Evolutionary conservation across 1,139 yeast genomes (phyloP).

Genomic region (Debaryomyces fabryi): DNA sequence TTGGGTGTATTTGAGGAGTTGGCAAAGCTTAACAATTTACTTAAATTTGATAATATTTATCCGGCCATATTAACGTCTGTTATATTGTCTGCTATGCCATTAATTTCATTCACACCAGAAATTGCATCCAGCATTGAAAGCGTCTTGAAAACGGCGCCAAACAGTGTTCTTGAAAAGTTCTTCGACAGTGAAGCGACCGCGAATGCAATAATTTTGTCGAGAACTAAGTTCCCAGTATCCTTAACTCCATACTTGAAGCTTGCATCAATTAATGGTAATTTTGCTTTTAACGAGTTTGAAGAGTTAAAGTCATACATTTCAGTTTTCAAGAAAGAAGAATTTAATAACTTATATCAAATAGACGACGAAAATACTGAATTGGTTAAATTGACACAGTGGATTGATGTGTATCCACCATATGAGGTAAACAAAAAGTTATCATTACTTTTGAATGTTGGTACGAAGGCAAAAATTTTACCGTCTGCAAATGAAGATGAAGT

Average conservation of each 20-base stretch:
- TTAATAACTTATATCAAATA: conserved; percentile 42
- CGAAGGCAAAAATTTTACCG: conserved; percentile 71
- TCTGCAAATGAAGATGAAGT: conserved; percentile 43
- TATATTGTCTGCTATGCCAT: conserved; percentile 62
- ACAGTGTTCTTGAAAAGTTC: conserved; percentile 56
- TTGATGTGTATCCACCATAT: conserved; percentile 54
- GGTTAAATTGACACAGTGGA: conserved; percentile 40
- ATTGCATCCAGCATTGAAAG: conserved; percentile 53
- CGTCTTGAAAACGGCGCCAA: conserved; percentile 59
- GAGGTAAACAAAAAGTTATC: conserved; percentile 50
- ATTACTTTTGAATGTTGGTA: conserved; percentile 50
- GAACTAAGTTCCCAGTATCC: conserved; percentile 77
- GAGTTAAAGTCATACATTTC: conserved; percentile 64
- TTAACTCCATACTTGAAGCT: conserved; percentile 64
- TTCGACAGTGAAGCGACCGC: conserved; percentile 58
- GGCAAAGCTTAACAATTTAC: conserved; percentile 39
- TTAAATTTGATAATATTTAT: conserved; percentile 56
- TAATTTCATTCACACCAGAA: conserved; percentile 59
- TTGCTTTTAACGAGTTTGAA: conserved; percentile 66
- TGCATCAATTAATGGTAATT: conserved; percentile 62
- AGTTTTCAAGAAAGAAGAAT: conserved; percentile 38
- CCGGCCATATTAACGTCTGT: conserved; percentile 63
- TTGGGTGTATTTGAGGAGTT: conserved; percentile 53
- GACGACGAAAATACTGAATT: conserved; percentile 58
- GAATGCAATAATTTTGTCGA: conserved; percentile 57